Percentiles rank a stretch among this genome's conserved stretches.
phyloP scores from a whole-genome alignment of 768 basidiomycete genomes.

The Gymnopilus junonius region DNA sequence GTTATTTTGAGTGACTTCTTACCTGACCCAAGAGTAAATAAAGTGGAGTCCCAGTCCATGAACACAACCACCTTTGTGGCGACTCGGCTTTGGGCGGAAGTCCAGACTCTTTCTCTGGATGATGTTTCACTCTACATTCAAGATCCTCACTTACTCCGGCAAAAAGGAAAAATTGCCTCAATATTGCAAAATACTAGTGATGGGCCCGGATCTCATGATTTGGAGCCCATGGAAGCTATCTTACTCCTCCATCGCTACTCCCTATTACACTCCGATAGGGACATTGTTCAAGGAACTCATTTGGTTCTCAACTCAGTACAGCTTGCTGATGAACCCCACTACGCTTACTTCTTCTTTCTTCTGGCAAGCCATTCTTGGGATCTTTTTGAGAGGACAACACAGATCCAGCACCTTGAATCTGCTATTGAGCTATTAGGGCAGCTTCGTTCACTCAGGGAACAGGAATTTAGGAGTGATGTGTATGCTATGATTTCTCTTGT shows the following conservation, averaged over 20 bases:
- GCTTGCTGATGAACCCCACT: background rate
- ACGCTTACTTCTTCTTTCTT: constrained; percentile 5
- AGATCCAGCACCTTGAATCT: constrained; percentile 1
- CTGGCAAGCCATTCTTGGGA: constrained; percentile 7
- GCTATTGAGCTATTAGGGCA: constrained; percentile 4
- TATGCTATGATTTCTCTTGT: background rate
- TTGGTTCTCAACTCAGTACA: background rate
- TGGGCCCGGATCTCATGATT: background rate
- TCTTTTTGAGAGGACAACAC: constrained; percentile 6
- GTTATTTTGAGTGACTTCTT: too few species aligned
- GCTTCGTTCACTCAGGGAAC: background rate
- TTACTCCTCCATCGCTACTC: constrained; percentile 8
- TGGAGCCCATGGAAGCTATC: constrained; percentile 1
- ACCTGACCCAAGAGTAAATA: too few species aligned
- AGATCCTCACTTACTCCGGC: background rate
- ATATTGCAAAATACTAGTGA: background rate
- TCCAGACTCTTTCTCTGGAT: background rate
- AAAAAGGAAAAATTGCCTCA: background rate
- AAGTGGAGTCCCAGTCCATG: background rate
- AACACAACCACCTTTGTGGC: background rate
- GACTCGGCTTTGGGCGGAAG: background rate
- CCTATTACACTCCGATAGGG: background rate
- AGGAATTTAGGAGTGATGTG: background rate
- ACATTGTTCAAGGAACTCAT: background rate
- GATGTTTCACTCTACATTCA: background rate